Percentiles rank a stretch among this genome's conserved stretches.
phyloP scores from a whole-genome alignment of 139 green algal species.

The Astrephomene gubernaculifera region DNA sequence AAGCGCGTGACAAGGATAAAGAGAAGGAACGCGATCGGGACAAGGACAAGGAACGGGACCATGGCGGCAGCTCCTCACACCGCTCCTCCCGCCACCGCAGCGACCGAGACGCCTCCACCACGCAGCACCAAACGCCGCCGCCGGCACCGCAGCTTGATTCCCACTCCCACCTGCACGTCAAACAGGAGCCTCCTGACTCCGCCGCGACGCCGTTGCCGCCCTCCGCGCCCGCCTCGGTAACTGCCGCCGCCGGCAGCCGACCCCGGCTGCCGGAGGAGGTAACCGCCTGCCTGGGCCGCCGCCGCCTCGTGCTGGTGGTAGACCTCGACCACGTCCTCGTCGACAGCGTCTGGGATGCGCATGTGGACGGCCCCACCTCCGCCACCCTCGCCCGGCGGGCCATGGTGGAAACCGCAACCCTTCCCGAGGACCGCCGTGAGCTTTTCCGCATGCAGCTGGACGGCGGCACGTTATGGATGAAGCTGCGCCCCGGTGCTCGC shows the following conservation, averaged over 20 bases:
- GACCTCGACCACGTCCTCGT: constrained; percentile 97
- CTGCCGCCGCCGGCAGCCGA: background rate
- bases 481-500: constrained; percentile 88
- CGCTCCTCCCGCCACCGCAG: constrained; percentile 1
- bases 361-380: constrained; percentile 44
- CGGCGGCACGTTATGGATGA: constrained; percentile 86
- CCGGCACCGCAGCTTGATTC: background rate
- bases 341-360: constrained; percentile 74
- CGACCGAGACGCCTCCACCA: background rate
- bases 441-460: constrained; percentile 74
- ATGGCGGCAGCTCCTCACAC: background rate
- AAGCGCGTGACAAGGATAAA: constrained; percentile 9
- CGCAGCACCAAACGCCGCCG: background rate
- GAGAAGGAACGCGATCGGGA: constrained; percentile 11
- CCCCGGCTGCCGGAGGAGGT: background rate
- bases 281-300: constrained; percentile 1
- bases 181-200: background rate
- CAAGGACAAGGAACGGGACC: constrained; percentile 15
- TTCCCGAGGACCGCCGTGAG: constrained; percentile 53
- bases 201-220: background rate
- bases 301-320: constrained; percentile 80
- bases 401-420: constrained; percentile 5
- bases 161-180: background rate
- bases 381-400: constrained; percentile 43
- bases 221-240: background rate